These are phyloP conservation scores for Leishmania aethiopica DNA, from an alignment of 208 protist genomes.

Conservation along the genomic window DNA sequence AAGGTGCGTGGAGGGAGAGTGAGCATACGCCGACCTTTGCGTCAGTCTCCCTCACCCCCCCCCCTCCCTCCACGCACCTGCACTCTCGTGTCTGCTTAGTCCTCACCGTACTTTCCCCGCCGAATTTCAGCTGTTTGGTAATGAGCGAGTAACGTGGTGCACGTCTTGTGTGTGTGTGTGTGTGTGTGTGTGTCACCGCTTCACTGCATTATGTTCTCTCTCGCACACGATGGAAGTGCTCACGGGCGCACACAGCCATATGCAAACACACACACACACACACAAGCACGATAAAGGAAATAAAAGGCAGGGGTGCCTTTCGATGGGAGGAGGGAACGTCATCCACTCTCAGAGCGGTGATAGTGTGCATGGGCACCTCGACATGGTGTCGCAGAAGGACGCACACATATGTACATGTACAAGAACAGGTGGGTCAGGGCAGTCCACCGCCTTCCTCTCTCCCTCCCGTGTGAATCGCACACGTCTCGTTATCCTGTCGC, in stretches of 20 bases:
- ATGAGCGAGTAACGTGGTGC: neutral
- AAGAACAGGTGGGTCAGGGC: neutral
- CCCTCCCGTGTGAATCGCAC: neutral
- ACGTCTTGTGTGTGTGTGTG: constrained; percentile 1
- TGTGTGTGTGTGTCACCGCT: neutral
- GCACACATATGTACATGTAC: too few species aligned
- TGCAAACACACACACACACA: too few species aligned
- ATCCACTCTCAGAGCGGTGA: neutral
- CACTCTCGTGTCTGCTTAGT: neutral
- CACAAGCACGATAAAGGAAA: neutral
- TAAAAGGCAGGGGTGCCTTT: neutral
- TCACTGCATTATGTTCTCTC: neutral
- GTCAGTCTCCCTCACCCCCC: neutral
- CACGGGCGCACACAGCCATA: neutral
- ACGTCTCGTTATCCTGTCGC: neutral
- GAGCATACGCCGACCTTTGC: neutral
- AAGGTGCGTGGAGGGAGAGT: too few species aligned
- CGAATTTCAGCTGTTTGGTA: neutral
- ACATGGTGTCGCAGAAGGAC: neutral
- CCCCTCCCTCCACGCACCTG: neutral
- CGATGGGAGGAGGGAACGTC: neutral
- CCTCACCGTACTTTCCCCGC: neutral
- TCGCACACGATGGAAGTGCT: neutral
- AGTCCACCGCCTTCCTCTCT: neutral
- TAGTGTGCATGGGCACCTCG: neutral